Percentiles rank a stretch among this genome's conserved stretches.
Evolutionary conservation across 768 basidiomycete genomes (phyloP).

Genomic region (Gymnopilus dilepis): DNA sequence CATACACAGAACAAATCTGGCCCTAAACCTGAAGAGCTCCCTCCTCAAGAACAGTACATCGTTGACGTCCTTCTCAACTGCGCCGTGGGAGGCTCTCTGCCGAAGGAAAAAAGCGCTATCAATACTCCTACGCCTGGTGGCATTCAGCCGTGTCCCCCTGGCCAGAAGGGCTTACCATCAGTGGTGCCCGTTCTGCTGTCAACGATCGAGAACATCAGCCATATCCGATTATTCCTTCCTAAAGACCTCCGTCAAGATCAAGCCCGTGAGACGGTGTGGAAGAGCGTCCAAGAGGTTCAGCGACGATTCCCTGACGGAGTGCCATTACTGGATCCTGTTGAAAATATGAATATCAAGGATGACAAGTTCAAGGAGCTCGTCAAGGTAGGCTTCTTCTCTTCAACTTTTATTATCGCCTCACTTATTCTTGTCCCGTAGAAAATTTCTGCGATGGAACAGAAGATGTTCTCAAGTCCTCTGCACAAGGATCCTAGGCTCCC

Average conservation of each 20-base stretch:
- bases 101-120: slow-evolving; percentile 49
- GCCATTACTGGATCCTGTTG: slow-evolving; percentile 84
- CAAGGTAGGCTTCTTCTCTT: slow-evolving; percentile 52
- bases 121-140: slow-evolving; percentile 66
- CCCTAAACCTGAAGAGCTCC: slow-evolving; percentile 69
- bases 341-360: slow-evolving; percentile 96
- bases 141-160: slow-evolving; percentile 74
- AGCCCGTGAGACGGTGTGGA: slow-evolving; percentile 85
- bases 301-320: slow-evolving; percentile 89
- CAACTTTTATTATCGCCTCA: slow-evolving; percentile 13
- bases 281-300: slow-evolving; percentile 90
- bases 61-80: slow-evolving; percentile 91
- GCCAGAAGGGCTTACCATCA: slow-evolving; percentile 79
- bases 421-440: not conserved
- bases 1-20: slow-evolving; percentile 61
- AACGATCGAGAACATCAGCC: slow-evolving; percentile 85
- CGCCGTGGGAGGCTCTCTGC: slow-evolving; percentile 59
- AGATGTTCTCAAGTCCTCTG: slow-evolving; percentile 79
- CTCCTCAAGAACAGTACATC: slow-evolving; percentile 90
- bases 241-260: slow-evolving; percentile 85
- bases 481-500: slow-evolving; percentile 81
- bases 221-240: slow-evolving; percentile 85
- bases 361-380: slow-evolving; percentile 89
- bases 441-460: slow-evolving; percentile 61
- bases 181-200: slow-evolving; percentile 89